Conservation (phyloP, 257 asterid genomes). For the Fraxinus cuspidata region DNA sequence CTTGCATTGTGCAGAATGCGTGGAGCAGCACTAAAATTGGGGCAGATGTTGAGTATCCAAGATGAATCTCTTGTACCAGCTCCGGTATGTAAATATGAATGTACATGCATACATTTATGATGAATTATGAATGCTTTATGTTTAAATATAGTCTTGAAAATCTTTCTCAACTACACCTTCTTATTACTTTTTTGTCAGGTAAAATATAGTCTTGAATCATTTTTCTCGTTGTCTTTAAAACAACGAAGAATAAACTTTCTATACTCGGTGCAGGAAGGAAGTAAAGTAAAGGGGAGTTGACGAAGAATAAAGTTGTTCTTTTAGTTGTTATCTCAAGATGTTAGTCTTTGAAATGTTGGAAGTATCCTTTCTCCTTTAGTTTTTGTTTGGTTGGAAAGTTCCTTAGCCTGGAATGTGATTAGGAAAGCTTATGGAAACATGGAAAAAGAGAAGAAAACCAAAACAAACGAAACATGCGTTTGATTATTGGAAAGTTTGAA, state of each 20-base stretch:
- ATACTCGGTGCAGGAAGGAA: neutral
- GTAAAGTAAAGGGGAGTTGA: neutral
- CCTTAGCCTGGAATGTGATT: neutral
- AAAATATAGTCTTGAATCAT: conserved; percentile 1
- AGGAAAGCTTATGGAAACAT: neutral
- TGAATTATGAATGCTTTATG: conserved; percentile 8
- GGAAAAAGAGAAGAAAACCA: neutral
- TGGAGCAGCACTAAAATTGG: conserved; percentile 96
- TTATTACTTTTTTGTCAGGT: neutral
- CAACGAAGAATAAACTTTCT: neutral
- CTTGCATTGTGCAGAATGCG: conserved; percentile 99
- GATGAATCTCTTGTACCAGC: conserved; percentile 93
- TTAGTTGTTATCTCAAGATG: neutral
- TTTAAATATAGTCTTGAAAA: conserved; percentile 1
- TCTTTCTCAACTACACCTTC: conserved; percentile 6
- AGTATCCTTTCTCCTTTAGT: neutral
- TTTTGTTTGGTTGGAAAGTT: neutral
- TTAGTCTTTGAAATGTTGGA: neutral
- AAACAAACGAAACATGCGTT: neutral
- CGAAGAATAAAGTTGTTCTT: neutral
- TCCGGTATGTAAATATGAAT: conserved; percentile 57
- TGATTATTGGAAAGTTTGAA: neutral
- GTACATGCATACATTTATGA: conserved; percentile 1
- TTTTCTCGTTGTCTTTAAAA: neutral
- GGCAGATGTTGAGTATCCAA: conserved; percentile 97